These are phyloP conservation scores for Rubus parviflorus DNA, from an alignment of 306 rosid genomes.

Conservation along the genomic window DNA sequence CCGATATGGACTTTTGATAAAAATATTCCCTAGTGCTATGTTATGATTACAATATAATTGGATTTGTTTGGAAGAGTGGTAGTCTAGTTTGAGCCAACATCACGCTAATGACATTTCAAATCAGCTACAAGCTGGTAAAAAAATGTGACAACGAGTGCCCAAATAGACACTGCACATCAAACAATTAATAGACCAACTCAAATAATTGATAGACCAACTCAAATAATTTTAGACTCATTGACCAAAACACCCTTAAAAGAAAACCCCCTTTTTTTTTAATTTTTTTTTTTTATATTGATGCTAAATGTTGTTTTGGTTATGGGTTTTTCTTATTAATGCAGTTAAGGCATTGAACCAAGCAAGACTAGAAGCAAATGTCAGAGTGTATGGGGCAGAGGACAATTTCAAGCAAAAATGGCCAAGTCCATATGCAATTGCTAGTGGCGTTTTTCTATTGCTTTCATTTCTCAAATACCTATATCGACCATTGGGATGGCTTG, in stretches of 20 bases:
- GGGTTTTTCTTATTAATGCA: constrained; percentile 37
- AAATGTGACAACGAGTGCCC: not conserved
- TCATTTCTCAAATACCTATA: constrained; percentile 62
- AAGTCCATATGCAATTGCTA: constrained; percentile 59
- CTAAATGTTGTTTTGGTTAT: not conserved
- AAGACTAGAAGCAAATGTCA: constrained; percentile 71
- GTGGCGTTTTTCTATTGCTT: constrained; percentile 57
- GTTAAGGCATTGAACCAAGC: constrained; percentile 79
- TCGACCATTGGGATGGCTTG: constrained; percentile 56
- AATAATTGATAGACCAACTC: no score
- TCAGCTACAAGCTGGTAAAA: not conserved
- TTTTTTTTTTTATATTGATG: not conserved
- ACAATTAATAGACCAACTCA: not conserved
- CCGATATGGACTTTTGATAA: no score
- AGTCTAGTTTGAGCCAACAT: not conserved
- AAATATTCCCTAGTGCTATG: not conserved
- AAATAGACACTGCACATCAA: not conserved
- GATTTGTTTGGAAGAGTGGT: not conserved
- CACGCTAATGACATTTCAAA: not conserved
- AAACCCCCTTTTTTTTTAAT: not conserved
- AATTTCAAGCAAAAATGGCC: constrained; percentile 67
- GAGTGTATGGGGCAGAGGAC: constrained; percentile 50
- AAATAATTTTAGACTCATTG: not conserved
- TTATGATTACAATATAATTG: not conserved
- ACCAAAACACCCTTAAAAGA: not conserved